Base-by-base conservation (phyloP, 192 early-diverging fungal species). In the Pecoramyces ruminantium region DNA sequence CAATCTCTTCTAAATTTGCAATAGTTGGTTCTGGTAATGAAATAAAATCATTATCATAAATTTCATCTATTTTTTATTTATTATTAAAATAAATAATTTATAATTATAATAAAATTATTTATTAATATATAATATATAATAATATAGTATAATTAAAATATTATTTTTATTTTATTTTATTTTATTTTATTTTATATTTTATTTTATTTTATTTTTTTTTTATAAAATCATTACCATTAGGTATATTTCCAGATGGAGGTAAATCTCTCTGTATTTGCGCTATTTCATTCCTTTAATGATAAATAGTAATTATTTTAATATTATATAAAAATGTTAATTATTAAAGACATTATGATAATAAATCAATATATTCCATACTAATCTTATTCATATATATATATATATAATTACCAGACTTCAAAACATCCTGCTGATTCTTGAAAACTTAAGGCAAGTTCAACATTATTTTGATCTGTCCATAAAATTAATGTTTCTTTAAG, bases 401-500 rank as follows among this genome's bases (percentile, higher is more conserved):
- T 78, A 79, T 81, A 80, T 78, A 86, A 86, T 82, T 89, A 93
- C 94, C 93, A 91, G 79, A 96, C 90, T 34, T 94, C 92, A 29
- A 88, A 85, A 80, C 96, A 97, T 77, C 95, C 95, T n/a, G 89
- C 92, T 58, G 90, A 88, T 82, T 95, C 93, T 87, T 97, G 94
- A 86, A 98, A 98, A 82, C 95, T 96, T 29, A 98, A 88, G 15
- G 97, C 97, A 34, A 96, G 86, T 83, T 98, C 96, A 30, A 88
- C 83, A 17, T 91, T 91, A 51, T 89, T 88, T 21, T 87, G 85
- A 83, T 95, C 93, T 13, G 92, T 90, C 96, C 97, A 98, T n/a
- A 96, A 92, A 87, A 98, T 95, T 81, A 96, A 85, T 34, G 97
- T 97, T 29, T 93, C 96, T 94, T 90, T 82, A 80, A n/a, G n/a